phyloP scores from a whole-genome alignment of 2,329 filamentous ascomycete genomes.

The Apiospora arundinis region DNA sequence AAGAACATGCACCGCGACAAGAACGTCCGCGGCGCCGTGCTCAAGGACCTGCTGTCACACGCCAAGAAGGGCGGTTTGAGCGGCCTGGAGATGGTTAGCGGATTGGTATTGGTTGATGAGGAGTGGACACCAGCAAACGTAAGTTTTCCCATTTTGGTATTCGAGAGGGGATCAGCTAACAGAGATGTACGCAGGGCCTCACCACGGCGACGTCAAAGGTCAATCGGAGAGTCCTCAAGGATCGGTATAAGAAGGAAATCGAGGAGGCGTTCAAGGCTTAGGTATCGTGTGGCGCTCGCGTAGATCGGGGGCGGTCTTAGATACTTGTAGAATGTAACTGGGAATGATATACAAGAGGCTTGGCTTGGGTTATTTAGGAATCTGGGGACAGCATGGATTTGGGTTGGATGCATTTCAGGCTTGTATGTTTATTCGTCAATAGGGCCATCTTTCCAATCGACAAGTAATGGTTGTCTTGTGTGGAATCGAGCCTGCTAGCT shows the following conservation, averaged over 20 bases:
- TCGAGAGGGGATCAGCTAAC: not conserved
- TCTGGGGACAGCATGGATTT: not conserved
- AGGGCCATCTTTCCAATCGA: not conserved
- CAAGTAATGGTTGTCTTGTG: too few species aligned
- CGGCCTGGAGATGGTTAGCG: constrained; percentile 76
- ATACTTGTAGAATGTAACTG: not conserved
- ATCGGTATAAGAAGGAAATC: constrained; percentile 59
- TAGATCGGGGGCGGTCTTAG: not conserved
- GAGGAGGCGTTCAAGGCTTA: constrained; percentile 44
- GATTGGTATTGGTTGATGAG: constrained; percentile 80
- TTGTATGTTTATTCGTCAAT: not conserved
- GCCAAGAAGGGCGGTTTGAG: constrained; percentile 71
- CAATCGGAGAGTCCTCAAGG: constrained; percentile 59
- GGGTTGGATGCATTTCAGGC: not conserved
- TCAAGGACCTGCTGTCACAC: constrained; percentile 71
- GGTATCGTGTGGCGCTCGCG: not conserved
- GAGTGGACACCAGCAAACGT: constrained; percentile 89
- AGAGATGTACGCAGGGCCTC: constrained; percentile 56
- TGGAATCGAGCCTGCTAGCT: not conserved
- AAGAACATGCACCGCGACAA: constrained; percentile 70
- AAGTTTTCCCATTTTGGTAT: constrained; percentile 48
- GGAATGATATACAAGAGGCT: not conserved
- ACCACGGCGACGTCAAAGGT: constrained; percentile 69
- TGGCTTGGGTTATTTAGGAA: not conserved
- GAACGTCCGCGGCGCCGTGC: constrained; percentile 66